phyloP scores from a whole-genome alignment of 2,329 filamentous ascomycete genomes.

The Nemania serpens region DNA sequence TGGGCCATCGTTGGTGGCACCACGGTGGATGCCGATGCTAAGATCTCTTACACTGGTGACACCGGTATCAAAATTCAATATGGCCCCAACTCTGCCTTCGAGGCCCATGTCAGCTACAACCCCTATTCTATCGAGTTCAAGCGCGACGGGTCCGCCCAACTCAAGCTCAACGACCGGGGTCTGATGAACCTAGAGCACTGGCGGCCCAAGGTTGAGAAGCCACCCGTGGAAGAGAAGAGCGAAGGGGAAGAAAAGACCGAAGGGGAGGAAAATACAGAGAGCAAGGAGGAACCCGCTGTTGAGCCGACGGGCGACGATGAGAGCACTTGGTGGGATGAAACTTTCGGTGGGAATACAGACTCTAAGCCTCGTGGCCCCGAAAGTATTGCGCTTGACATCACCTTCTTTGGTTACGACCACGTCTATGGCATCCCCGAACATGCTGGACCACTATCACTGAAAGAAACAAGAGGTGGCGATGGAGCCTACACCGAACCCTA shows the following conservation, averaged over 20 bases:
- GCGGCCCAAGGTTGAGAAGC: conserved; percentile 79
- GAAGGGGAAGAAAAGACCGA: conserved; percentile 53
- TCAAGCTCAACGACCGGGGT: conserved; percentile 89
- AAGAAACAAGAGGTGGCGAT: conserved; percentile 85
- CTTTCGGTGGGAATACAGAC: conserved; percentile 93
- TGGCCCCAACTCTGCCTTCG: conserved; percentile 74
- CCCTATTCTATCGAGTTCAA: conserved; percentile 89
- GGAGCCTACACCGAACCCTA: conserved; percentile 89
- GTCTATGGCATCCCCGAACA: conserved; percentile 96
- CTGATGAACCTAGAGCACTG: conserved; percentile 94
- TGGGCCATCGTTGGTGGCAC: conserved; percentile 87
- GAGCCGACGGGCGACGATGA: conserved; percentile 64
- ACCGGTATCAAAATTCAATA: conserved; percentile 77
- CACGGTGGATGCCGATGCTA: conserved; percentile 71
- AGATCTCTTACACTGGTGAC: conserved; percentile 68
- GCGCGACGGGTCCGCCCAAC: conserved; percentile 77
- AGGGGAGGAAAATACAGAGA: conserved; percentile 43
- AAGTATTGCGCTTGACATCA: conserved; percentile 87
- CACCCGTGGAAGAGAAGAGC: conserved; percentile 52
- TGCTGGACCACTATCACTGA: conserved; percentile 83
- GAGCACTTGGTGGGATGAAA: conserved; percentile 97
- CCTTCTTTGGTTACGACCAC: conserved; percentile 88
- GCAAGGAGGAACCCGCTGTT: conserved; percentile 48
- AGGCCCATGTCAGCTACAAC: conserved; percentile 80
- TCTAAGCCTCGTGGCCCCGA: conserved; percentile 94